Percentiles rank a stretch among this genome's conserved stretches.
These are phyloP conservation scores for Tuber melanosporum DNA, from an alignment of 495 filamentous ascomycete species.

Conservation along the genomic window DNA sequence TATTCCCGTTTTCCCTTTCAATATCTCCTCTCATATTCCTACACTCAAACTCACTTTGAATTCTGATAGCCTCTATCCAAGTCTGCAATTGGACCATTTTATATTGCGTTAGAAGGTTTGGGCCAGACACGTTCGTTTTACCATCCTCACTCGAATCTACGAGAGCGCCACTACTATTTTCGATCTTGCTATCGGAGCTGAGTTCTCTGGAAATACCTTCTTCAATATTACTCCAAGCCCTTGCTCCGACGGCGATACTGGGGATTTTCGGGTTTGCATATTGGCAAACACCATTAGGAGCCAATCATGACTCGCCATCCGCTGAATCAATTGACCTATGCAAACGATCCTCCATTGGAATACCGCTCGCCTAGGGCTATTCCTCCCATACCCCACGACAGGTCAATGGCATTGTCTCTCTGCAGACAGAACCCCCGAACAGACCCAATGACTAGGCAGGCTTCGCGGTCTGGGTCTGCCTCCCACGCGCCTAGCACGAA, in stretches of 20 bases:
- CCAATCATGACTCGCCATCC: constrained; percentile 29
- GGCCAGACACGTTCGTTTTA: neutral
- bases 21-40: neutral
- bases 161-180: neutral
- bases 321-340: constrained; percentile 33
- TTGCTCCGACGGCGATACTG: neutral
- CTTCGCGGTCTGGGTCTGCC: constrained; percentile 17
- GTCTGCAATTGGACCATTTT: neutral
- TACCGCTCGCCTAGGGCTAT: constrained; percentile 33
- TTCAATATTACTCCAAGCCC: neutral
- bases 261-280: constrained; percentile 6
- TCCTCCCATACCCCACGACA: constrained; percentile 19
- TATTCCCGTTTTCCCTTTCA: neutral
- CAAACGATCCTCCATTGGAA: constrained; percentile 24
- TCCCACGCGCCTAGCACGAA: constrained; percentile 9
- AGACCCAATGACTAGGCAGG: constrained; percentile 33
- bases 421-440: constrained; percentile 28
- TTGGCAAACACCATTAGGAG: neutral
- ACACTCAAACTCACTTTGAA: neutral
- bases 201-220: neutral
- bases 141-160: neutral
- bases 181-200: neutral
- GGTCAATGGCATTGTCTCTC: constrained; percentile 7
- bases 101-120: neutral
- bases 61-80: neutral